Conservation (phyloP, 108 stramenopile genomes). For the Nitzschia sp. region DNA sequence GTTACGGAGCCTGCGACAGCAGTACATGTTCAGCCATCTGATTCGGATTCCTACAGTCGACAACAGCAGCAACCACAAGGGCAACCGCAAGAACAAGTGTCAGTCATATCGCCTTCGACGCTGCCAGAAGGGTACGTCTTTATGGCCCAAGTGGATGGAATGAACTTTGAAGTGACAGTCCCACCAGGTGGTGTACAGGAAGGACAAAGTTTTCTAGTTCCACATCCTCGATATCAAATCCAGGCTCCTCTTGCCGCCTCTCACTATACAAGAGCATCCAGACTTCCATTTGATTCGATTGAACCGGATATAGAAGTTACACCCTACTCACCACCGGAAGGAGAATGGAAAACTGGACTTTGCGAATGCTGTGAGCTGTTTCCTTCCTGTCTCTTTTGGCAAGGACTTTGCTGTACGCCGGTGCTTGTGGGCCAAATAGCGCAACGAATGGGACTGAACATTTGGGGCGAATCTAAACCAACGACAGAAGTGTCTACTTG, state of each 20-base stretch:
- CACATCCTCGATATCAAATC: conserved; percentile 10
- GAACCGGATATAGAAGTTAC: not conserved
- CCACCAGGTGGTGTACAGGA: conserved; percentile 34
- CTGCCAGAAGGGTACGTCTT: conserved; percentile 32
- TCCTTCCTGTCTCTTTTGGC: conserved; percentile 12
- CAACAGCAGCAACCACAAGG: too few species aligned
- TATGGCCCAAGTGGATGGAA: conserved; percentile 32
- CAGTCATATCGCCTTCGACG: conserved; percentile 25
- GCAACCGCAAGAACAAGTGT: not conserved
- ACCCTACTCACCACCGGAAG: not conserved
- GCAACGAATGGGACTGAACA: conserved; percentile 45
- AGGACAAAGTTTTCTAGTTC: conserved; percentile 33
- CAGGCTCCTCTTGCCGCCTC: too few species aligned
- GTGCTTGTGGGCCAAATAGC: conserved; percentile 42
- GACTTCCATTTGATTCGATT: not conserved
- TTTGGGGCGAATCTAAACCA: conserved; percentile 21
- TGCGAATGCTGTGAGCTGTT: conserved; percentile 21
- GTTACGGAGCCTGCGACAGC: too few species aligned
- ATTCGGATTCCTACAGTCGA: too few species aligned
- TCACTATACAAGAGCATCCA: too few species aligned
- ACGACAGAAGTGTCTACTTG: conserved; percentile 1
- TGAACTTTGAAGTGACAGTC: conserved; percentile 29
- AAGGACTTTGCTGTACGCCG: conserved; percentile 15
- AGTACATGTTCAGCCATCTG: too few species aligned
- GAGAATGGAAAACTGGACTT: conserved; percentile 21